Evolutionary conservation across 768 basidiomycete species (phyloP).

Genomic region (Artomyces pyxidatus): DNA sequence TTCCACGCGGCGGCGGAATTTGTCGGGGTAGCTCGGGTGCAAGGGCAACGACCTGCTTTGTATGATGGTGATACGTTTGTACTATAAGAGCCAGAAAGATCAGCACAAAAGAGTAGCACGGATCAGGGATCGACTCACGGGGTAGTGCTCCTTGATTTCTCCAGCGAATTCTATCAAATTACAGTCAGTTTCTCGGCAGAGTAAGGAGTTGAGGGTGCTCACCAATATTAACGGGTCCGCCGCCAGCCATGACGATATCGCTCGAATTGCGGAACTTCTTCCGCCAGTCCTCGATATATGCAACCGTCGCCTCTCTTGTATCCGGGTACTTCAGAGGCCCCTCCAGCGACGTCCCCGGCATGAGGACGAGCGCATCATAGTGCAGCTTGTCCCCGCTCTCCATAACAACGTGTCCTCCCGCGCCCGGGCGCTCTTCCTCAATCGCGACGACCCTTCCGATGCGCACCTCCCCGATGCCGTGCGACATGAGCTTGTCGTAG

Average conservation of each 20-base stretch:
- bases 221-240: constrained; percentile 27
- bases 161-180: constrained; percentile 29
- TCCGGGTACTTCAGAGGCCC: constrained; percentile 41
- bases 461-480: constrained; percentile 36
- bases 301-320: constrained; percentile 16
- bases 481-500: constrained; percentile 40
- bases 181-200: constrained; percentile 6
- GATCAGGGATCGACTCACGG: constrained; percentile 22
- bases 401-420: constrained; percentile 41
- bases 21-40: constrained; percentile 43
- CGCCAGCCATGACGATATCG: constrained; percentile 18
- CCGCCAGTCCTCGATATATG: constrained; percentile 18
- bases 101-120: neutral
- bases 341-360: constrained; percentile 48
- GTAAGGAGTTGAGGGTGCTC: constrained; percentile 30
- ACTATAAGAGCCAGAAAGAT: constrained; percentile 10
- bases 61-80: constrained; percentile 48
- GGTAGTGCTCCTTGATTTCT: constrained; percentile 33
- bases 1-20: constrained; percentile 25
- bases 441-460: constrained; percentile 33
- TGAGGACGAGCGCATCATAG: constrained; percentile 51
- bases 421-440: constrained; percentile 20
- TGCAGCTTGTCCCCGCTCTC: constrained; percentile 38
- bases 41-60: constrained; percentile 42
- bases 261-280: constrained; percentile 14